Conservation (phyloP, 1,139 yeast species). For the Hyphopichia buzzinii region DNA sequence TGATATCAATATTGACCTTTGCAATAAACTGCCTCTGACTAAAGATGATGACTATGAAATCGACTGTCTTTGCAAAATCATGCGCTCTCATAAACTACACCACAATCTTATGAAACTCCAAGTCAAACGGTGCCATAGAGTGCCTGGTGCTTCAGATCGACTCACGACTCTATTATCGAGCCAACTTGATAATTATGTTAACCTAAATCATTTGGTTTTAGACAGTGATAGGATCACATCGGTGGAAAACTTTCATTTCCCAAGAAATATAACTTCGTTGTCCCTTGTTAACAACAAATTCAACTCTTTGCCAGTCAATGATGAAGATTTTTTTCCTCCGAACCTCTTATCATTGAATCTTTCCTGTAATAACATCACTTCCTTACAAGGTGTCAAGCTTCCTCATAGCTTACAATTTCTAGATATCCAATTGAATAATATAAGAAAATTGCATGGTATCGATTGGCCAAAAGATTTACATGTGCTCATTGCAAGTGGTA, state of each 20-base stretch:
- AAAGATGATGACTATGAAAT: conserved; percentile 9
- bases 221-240: conserved; percentile 11
- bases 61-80: conserved; percentile 5
- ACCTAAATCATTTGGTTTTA: conserved; percentile 13
- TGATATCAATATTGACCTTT: conserved; percentile 15
- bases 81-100: conserved; percentile 7
- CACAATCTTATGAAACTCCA: conserved; percentile 13
- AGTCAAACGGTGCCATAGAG: conserved; percentile 13
- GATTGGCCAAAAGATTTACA: conserved; percentile 12
- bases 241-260: conserved; percentile 11
- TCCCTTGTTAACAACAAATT: conserved; percentile 15
- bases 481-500: conserved; percentile 16
- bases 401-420: conserved; percentile 15
- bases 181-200: conserved; percentile 7
- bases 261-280: conserved; percentile 10
- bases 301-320: conserved; percentile 8
- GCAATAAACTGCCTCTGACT: conserved; percentile 9
- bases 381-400: conserved; percentile 9
- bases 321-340: conserved; percentile 11
- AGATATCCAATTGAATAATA: conserved; percentile 15
- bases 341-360: conserved; percentile 13
- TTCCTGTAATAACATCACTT: conserved; percentile 14
- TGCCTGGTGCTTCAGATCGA: conserved; percentile 3
- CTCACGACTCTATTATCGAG: not conserved
- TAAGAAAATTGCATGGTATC: conserved; percentile 11